Conservation (phyloP, 371 early-diverging fungal genomes). For the Nematocida major region DNA sequence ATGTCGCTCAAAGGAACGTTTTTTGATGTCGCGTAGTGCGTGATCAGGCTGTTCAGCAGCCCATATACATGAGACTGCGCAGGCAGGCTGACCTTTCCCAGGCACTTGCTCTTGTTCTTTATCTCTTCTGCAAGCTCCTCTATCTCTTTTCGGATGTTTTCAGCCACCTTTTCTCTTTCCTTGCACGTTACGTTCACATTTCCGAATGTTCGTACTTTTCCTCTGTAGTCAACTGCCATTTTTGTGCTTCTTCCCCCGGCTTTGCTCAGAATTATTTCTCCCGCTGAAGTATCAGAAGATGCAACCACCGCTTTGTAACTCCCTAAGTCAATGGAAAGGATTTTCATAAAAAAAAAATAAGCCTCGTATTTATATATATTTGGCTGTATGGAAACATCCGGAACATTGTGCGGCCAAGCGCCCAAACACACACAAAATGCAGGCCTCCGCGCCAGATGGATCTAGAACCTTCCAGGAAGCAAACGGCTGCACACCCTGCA, state of each 20-base stretch:
- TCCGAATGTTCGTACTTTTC: conserved; percentile 38
- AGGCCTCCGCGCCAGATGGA: no score
- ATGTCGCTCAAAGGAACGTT: not conserved
- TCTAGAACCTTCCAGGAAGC: no score
- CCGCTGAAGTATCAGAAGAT: conserved; percentile 43
- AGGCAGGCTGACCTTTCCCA: not conserved
- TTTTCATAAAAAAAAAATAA: conserved; percentile 48
- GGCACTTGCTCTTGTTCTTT: not conserved
- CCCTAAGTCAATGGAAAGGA: conserved; percentile 43
- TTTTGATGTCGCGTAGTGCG: not conserved
- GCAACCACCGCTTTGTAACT: conserved; percentile 39
- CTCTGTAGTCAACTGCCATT: conserved; percentile 44
- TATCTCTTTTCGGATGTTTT: conserved; percentile 30
- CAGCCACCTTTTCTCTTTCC: conserved; percentile 40
- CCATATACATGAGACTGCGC: conserved; percentile 6
- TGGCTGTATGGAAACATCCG: conserved; percentile 1
- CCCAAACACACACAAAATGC: no score
- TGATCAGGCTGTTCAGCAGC: conserved; percentile 8
- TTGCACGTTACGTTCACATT: conserved; percentile 10
- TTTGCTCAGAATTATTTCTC: conserved; percentile 24
- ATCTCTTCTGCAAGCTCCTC: not conserved
- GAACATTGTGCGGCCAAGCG: not conserved
- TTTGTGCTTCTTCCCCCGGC: conserved; percentile 31
- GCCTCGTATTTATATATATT: not conserved
- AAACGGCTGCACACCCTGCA: no score